Percentiles rank a stretch among this genome's conserved stretches.
Evolutionary conservation across 1,284 basidiomycete genomes (phyloP).

Genomic region (Boletus semigastroideus): DNA sequence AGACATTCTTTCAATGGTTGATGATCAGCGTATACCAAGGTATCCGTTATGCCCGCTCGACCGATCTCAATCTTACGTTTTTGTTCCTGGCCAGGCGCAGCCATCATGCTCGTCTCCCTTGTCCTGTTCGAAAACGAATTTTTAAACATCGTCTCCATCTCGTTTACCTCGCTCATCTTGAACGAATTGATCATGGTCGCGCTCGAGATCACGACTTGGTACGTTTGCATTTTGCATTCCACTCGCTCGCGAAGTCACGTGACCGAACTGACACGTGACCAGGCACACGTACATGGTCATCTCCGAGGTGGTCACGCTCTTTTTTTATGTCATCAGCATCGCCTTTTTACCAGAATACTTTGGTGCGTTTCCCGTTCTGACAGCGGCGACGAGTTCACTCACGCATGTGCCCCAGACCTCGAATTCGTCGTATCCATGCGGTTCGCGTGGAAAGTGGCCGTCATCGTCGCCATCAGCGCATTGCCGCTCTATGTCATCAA

Average conservation of each 20-base stretch:
- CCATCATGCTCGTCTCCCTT: constrained; percentile 98
- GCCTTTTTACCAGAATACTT: constrained; percentile 96
- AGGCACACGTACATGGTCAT: constrained; percentile 97
- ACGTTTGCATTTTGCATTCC: no score
- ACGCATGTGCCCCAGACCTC: constrained; percentile 63
- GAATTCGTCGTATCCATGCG: constrained; percentile 86
- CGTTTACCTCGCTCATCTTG: constrained; percentile 93
- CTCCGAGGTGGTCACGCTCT: constrained; percentile 85
- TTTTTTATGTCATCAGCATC: constrained; percentile 91
- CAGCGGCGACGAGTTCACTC: background rate
- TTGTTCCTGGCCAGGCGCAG: constrained; percentile 63
- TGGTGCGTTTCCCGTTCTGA: constrained; percentile 51
- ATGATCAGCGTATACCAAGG: constrained; percentile 99
- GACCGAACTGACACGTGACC: no score
- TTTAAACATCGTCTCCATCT: constrained; percentile 96
- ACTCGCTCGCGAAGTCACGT: no score
- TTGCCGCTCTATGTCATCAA: constrained; percentile 93
- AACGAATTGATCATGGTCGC: constrained; percentile 99
- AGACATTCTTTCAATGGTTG: constrained; percentile 98
- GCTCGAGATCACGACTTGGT: constrained; percentile 97
- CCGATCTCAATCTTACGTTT: background rate
- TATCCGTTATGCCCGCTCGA: constrained; percentile 30
- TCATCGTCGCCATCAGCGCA: constrained; percentile 93
- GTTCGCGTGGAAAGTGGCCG: constrained; percentile 94
- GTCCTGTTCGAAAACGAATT: constrained; percentile 98